Evolutionary conservation across 2,329 filamentous ascomycete species (phyloP).

Genomic region (Pleurostoma richardsiae): DNA sequence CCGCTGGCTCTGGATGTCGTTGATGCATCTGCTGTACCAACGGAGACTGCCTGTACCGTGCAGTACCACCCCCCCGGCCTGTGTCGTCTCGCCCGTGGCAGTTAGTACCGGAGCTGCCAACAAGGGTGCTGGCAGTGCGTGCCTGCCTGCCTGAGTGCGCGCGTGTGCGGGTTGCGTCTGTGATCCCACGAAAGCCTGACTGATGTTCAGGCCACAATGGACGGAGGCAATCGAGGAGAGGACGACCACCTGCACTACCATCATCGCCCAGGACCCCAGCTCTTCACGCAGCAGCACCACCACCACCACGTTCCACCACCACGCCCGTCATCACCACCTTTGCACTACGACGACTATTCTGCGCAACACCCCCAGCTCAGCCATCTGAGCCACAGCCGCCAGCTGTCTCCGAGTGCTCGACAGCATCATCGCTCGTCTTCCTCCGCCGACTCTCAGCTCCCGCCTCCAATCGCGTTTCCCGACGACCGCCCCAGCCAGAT

Average conservation of each 20-base stretch:
- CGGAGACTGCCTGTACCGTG: too few relatives aligned
- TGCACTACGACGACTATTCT: slow-evolving; percentile 14
- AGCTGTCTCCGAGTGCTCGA: too few relatives aligned
- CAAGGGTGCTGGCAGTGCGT: too few relatives aligned
- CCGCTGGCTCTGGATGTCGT: slow-evolving; percentile 26
- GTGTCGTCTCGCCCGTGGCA: too few relatives aligned
- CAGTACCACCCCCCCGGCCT: too few relatives aligned
- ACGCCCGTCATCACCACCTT: slow-evolving; percentile 20
- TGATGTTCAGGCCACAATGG: slow-evolving; percentile 40
- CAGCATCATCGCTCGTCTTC: slow-evolving; percentile 3
- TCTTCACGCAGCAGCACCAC: slow-evolving; percentile 16
- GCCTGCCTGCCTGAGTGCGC: too few relatives aligned
- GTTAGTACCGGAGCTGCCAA: too few relatives aligned
- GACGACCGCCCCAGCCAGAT: slow-evolving; percentile 11
- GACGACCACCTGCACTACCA: slow-evolving; percentile 29
- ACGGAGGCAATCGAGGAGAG: slow-evolving; percentile 38
- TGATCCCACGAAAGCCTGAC: slow-evolving; percentile 11
- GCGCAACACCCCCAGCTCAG: slow-evolving; percentile 9
- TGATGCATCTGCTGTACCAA: neutral
- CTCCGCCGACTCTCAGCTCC: slow-evolving; percentile 13
- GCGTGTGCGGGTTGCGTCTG: neutral
- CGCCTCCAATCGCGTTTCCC: too few relatives aligned
- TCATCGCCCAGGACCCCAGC: slow-evolving; percentile 14
- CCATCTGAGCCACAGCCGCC: slow-evolving; percentile 3
- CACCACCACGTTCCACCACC: slow-evolving; percentile 14